phyloP scores from a whole-genome alignment of 768 basidiomycete species.

The Boletus insuetus region DNA sequence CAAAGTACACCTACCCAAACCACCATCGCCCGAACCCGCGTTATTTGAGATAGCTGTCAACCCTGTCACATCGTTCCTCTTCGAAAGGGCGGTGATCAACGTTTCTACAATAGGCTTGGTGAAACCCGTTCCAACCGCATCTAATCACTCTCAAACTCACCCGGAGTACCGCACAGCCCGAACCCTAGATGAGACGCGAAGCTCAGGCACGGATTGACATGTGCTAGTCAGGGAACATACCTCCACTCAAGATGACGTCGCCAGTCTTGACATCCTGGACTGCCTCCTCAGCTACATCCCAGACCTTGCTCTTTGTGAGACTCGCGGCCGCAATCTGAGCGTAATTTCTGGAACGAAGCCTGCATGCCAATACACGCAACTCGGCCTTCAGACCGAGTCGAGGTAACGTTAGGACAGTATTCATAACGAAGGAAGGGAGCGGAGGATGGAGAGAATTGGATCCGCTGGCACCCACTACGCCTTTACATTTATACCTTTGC shows the following conservation, averaged over 20 bases:
- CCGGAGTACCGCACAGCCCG: constrained; percentile 83
- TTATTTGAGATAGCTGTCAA: constrained; percentile 86
- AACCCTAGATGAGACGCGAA: constrained; percentile 54
- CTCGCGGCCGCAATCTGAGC: not conserved
- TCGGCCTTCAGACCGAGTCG: constrained; percentile 5
- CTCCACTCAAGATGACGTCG: constrained; percentile 73
- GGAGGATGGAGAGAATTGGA: not conserved
- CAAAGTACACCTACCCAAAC: constrained; percentile 49
- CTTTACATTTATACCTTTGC: constrained; percentile 12
- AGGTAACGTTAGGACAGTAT: constrained; percentile 2
- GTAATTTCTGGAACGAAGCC: constrained; percentile 1
- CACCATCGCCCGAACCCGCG: constrained; percentile 65
- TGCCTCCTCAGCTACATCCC: constrained; percentile 75
- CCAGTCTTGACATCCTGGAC: constrained; percentile 80
- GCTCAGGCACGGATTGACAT: not conserved
- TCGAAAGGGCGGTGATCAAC: constrained; percentile 69
- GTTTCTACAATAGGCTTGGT: constrained; percentile 51
- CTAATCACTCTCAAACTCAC: constrained; percentile 34
- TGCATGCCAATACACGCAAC: constrained; percentile 1
- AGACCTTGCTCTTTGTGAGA: constrained; percentile 54
- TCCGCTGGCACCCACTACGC: not conserved
- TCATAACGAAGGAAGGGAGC: not conserved
- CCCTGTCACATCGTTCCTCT: constrained; percentile 63
- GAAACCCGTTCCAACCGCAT: not conserved
- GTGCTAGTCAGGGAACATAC: constrained; percentile 44